A percentile compares a stretch with the other conserved stretches of the same genome.
These are phyloP conservation scores for Cantharellus anzutake DNA, from an alignment of 768 basidiomycete genomes.

Conservation along the genomic window DNA sequence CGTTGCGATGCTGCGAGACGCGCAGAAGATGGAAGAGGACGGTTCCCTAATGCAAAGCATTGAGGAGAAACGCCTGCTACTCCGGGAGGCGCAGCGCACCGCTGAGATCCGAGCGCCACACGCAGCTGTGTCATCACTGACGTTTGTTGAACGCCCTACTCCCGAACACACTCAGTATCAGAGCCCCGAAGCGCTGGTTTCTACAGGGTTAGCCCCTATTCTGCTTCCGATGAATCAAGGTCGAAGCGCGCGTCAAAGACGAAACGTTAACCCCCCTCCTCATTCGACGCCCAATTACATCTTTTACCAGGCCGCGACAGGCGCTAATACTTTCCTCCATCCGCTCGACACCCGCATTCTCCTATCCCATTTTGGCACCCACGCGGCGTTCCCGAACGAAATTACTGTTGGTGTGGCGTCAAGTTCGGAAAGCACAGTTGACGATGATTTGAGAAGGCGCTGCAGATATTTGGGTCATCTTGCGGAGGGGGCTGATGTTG, in stretches of 20 bases:
- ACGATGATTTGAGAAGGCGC: conserved; percentile 83
- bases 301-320: conserved; percentile 89
- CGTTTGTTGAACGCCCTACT: conserved; percentile 18
- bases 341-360: conserved; percentile 92
- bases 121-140: conserved; percentile 5
- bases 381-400: conserved; percentile 65
- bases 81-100: conserved; percentile 46
- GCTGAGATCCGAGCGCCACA: conserved; percentile 19
- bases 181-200: conserved; percentile 11
- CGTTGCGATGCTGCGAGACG: conserved; percentile 61
- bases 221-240: neutral
- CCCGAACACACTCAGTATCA: conserved; percentile 16
- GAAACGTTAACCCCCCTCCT: conserved; percentile 71
- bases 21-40: conserved; percentile 51
- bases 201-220: conserved; percentile 1
- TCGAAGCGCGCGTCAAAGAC: conserved; percentile 10
- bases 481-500: conserved; percentile 79
- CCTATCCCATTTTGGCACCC: conserved; percentile 61
- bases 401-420: conserved; percentile 70
- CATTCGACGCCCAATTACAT: conserved; percentile 82
- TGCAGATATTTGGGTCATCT: conserved; percentile 93
- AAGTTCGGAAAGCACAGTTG: conserved; percentile 56
- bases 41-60: conserved; percentile 4
- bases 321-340: conserved; percentile 80
- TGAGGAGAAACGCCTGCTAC: conserved; percentile 7